These are phyloP conservation scores for Plasmodium cynomolgi DNA, from an alignment of 169 alveolate genomes.

Conservation along the genomic window DNA sequence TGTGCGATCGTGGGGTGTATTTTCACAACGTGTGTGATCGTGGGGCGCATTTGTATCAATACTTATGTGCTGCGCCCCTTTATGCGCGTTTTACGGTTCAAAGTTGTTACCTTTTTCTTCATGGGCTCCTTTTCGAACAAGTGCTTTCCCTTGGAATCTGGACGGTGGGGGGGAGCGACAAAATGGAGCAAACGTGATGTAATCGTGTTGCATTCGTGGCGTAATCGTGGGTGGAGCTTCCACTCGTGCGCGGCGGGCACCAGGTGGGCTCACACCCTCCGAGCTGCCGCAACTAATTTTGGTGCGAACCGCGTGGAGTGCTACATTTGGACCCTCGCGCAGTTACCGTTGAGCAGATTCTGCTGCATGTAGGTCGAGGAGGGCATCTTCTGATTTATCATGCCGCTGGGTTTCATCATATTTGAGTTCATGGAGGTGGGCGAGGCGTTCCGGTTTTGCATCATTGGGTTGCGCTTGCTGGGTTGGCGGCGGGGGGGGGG, in stretches of 20 bases:
- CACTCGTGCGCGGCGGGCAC: neutral
- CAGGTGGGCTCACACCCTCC: neutral
- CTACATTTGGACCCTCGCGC: neutral
- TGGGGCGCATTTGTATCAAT: neutral
- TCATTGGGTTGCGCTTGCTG: constrained; percentile 43
- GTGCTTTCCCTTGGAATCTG: constrained; percentile 69
- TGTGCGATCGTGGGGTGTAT: neutral
- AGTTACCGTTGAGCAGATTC: constrained; percentile 9
- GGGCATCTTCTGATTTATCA: constrained; percentile 31
- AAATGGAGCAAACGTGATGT: neutral
- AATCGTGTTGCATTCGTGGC: neutral
- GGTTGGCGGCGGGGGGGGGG: neutral
- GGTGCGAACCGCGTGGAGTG: neutral
- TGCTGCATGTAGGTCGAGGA: constrained; percentile 23
- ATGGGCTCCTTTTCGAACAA: constrained; percentile 70
- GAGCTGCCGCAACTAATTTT: neutral
- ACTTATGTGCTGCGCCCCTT: neutral
- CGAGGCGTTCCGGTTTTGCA: constrained; percentile 22
- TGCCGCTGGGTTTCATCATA: constrained; percentile 6
- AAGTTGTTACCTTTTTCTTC: constrained; percentile 41
- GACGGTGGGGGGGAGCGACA: neutral
- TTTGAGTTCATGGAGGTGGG: constrained; percentile 26
- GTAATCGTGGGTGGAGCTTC: neutral
- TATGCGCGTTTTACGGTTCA: neutral
- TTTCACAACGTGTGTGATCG: neutral